These are phyloP conservation scores for Rhododendron kiyosumense DNA, from an alignment of 148 eudicot genomes.

Conservation along the genomic window DNA sequence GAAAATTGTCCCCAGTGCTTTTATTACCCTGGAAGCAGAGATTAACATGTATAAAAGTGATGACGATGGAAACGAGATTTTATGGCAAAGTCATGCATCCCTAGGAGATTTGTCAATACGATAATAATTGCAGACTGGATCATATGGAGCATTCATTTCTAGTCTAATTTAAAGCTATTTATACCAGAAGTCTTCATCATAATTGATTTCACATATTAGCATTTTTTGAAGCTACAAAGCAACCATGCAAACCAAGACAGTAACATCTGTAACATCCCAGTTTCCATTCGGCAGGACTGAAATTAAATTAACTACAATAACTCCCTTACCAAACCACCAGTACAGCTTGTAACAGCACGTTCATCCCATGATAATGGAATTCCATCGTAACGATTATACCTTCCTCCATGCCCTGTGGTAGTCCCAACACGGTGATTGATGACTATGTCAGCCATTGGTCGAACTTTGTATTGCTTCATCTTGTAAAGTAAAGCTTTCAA, in stretches of 20 bases:
- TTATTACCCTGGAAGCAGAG: slow-evolving; percentile 54
- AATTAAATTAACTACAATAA: not conserved
- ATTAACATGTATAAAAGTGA: not conserved
- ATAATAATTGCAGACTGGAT: not conserved
- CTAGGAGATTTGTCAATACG: not conserved
- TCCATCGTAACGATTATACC: slow-evolving; percentile 92
- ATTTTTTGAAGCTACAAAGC: not conserved
- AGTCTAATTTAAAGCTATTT: not conserved
- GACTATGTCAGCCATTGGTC: slow-evolving; percentile 95
- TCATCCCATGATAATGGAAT: slow-evolving; percentile 84
- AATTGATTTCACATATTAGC: not conserved
- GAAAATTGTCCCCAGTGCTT: slow-evolving; percentile 87
- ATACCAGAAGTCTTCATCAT: not conserved
- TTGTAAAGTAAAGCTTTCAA: slow-evolving; percentile 66
- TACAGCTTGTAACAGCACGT: slow-evolving; percentile 82
- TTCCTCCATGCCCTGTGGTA: slow-evolving; percentile 69
- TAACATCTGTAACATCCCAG: not conserved
- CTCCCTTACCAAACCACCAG: slow-evolving; percentile 76
- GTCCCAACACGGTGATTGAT: slow-evolving; percentile 90
- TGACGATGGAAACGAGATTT: not conserved
- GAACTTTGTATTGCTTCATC: slow-evolving; percentile 71
- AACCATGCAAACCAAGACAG: not conserved
- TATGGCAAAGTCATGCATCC: not conserved
- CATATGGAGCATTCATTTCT: not conserved
- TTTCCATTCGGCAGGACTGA: not conserved